These are phyloP conservation scores for Chaetomidium leptoderma DNA, from an alignment of 495 filamentous ascomycete species.

Conservation along the genomic window DNA sequence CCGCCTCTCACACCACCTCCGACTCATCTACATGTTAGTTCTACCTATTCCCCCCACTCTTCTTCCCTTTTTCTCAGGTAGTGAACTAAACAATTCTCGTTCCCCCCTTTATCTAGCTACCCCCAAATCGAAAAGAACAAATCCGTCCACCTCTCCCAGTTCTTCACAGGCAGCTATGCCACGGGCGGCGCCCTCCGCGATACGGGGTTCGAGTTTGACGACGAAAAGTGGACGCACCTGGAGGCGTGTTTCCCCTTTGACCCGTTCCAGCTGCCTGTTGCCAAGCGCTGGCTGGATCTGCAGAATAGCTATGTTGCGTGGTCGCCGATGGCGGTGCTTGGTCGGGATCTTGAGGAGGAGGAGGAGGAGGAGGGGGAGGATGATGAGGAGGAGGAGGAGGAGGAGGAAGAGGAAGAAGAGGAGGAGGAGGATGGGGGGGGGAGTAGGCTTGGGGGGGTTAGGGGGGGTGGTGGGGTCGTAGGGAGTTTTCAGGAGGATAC, in stretches of 20 bases:
- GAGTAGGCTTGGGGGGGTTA: slow-evolving; percentile 46
- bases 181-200: slow-evolving; percentile 57
- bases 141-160: slow-evolving; percentile 64
- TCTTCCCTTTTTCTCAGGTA: background rate
- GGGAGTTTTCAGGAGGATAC: slow-evolving; percentile 43
- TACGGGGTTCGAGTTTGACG: slow-evolving; percentile 54
- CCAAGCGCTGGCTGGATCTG: slow-evolving; percentile 69
- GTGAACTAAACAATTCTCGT: background rate
- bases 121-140: slow-evolving; percentile 89
- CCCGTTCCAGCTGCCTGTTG: slow-evolving; percentile 81
- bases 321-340: slow-evolving; percentile 69
- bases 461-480: slow-evolving; percentile 25
- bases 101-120: slow-evolving; percentile 37
- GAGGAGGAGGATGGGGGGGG: slow-evolving; percentile 31
- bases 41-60: background rate
- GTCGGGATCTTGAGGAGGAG: slow-evolving; percentile 43
- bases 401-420: too few relatives aligned
- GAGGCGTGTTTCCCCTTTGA: slow-evolving; percentile 98
- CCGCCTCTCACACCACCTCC: slow-evolving; percentile 73
- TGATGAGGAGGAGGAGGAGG: slow-evolving; percentile 30
- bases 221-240: slow-evolving; percentile 69
- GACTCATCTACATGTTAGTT: slow-evolving; percentile 68
- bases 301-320: slow-evolving; percentile 80
- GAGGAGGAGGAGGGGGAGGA: slow-evolving; percentile 47
- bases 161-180: slow-evolving; percentile 43